Percentiles rank a stretch among this genome's conserved stretches.
phyloP scores from a whole-genome alignment of 768 basidiomycete species.

The Lactarius pseudohatsudake region DNA sequence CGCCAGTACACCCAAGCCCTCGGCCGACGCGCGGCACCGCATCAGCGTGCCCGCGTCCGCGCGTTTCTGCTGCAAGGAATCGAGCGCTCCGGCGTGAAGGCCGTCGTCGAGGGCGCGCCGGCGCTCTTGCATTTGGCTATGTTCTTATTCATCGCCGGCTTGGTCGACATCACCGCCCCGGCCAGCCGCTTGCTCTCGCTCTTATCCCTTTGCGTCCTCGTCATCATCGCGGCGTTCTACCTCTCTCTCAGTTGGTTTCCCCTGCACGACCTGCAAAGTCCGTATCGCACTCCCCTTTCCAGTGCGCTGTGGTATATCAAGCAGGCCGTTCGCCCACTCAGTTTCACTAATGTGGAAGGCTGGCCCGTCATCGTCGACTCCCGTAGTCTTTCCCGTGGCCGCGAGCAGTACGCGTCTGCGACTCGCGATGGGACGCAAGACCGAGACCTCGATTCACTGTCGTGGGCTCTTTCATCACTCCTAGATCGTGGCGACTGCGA shows the following conservation, averaged over 20 bases:
- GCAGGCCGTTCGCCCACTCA: slow-evolving; percentile 6
- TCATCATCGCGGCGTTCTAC: slow-evolving; percentile 1
- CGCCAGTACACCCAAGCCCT: slow-evolving; percentile 19
- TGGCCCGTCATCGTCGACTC: neutral
- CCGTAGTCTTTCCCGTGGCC: neutral
- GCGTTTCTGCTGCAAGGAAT: slow-evolving; percentile 19
- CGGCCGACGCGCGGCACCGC: slow-evolving; percentile 11
- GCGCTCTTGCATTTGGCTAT: slow-evolving; percentile 12
- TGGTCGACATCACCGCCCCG: slow-evolving; percentile 9
- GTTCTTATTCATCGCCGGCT: slow-evolving; percentile 22
- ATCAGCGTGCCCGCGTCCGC: slow-evolving; percentile 16
- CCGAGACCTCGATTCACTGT: slow-evolving; percentile 8
- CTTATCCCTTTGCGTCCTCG: slow-evolving; percentile 2
- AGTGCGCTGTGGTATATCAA: slow-evolving; percentile 10
- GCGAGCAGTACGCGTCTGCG: slow-evolving; percentile 8
- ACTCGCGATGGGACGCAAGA: neutral
- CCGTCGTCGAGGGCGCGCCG: slow-evolving; percentile 14
- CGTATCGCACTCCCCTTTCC: slow-evolving; percentile 20
- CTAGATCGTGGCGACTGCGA: slow-evolving; percentile 11
- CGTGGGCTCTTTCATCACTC: slow-evolving; percentile 9
- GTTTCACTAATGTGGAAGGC: neutral
- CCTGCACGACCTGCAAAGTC: slow-evolving; percentile 3
- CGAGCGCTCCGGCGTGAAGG: slow-evolving; percentile 15
- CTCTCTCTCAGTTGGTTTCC: slow-evolving; percentile 6
- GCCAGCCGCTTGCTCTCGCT: slow-evolving; percentile 5